These are phyloP conservation scores for Zizania latifolia DNA, from an alignment of 176 grass and related monocot genomes.

Conservation along the genomic window DNA sequence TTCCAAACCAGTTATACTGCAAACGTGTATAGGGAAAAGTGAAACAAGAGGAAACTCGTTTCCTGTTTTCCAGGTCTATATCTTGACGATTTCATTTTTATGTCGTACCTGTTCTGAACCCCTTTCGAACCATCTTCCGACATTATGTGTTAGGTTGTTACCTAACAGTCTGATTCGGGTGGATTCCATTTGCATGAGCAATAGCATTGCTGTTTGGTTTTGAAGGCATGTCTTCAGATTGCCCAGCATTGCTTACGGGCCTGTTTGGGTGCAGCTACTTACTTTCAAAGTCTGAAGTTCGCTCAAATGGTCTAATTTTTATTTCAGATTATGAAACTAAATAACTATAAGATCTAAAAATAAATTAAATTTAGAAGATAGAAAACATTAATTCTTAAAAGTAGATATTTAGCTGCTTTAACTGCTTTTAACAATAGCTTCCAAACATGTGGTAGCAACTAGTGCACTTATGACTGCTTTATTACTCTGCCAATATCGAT, in stretches of 20 bases:
- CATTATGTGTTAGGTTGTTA: not conserved
- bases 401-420: no score
- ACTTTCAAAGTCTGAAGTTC: no score
- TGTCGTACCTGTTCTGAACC: not conserved
- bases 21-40: not conserved
- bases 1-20: not conserved
- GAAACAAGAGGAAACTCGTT: not conserved
- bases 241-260: no score
- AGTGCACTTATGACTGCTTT: not conserved
- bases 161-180: constrained; percentile 6
- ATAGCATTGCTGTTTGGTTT: constrained; percentile 2
- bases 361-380: no score
- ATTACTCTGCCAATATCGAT: not conserved
- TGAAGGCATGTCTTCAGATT: not conserved
- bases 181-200: not conserved
- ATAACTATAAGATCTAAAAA: no score
- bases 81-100: not conserved
- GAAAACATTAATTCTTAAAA: no score
- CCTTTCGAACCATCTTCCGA: not conserved
- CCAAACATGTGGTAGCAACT: not conserved
- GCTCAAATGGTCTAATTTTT: no score
- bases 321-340: no score
- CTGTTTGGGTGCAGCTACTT: no score
- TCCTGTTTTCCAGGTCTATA: not conserved
- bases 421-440: no score